These are phyloP conservation scores for Byssochlamys sp. DNA, from an alignment of 2,329 filamentous ascomycete species.

Conservation along the genomic window DNA sequence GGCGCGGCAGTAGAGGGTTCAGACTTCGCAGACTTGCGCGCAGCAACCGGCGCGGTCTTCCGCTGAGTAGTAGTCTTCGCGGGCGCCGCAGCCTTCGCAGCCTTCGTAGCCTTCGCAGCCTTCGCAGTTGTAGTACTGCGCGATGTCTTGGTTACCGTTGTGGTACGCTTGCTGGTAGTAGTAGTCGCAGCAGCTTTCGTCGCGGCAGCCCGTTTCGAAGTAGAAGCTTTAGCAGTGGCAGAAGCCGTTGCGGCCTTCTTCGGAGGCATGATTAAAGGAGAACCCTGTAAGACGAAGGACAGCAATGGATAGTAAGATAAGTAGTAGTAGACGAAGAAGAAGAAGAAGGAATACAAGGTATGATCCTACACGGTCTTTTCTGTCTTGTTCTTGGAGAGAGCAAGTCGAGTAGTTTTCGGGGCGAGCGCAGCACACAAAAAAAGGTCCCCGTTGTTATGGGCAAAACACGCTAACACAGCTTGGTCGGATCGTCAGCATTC, in stretches of 20 bases:
- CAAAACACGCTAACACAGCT: neutral
- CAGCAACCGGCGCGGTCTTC: conserved; percentile 9
- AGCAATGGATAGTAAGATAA: neutral
- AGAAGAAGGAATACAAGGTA: neutral
- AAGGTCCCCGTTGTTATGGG: neutral
- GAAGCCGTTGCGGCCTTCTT: conserved; percentile 13
- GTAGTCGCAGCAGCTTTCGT: neutral
- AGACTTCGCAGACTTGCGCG: conserved; percentile 7
- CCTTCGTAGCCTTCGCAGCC: neutral
- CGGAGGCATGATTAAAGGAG: conserved; percentile 16
- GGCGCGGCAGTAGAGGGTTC: conserved; percentile 7
- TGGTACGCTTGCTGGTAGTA: neutral
- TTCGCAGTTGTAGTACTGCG: conserved; percentile 4
- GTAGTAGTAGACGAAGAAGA: too few species aligned
- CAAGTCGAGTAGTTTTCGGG: neutral
- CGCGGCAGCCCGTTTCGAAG: conserved; percentile 7
- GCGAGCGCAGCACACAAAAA: neutral
- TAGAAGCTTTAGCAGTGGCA: neutral
- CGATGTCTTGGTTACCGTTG: neutral
- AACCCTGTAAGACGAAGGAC: neutral
- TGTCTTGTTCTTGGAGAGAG: neutral
- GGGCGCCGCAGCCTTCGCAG: conserved; percentile 1
- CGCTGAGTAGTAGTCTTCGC: conserved; percentile 12
- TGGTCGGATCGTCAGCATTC: neutral
- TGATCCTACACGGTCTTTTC: neutral